These are phyloP conservation scores for Globisporangium canariense DNA, from an alignment of 352 stramenopile genomes.

Conservation along the genomic window DNA sequence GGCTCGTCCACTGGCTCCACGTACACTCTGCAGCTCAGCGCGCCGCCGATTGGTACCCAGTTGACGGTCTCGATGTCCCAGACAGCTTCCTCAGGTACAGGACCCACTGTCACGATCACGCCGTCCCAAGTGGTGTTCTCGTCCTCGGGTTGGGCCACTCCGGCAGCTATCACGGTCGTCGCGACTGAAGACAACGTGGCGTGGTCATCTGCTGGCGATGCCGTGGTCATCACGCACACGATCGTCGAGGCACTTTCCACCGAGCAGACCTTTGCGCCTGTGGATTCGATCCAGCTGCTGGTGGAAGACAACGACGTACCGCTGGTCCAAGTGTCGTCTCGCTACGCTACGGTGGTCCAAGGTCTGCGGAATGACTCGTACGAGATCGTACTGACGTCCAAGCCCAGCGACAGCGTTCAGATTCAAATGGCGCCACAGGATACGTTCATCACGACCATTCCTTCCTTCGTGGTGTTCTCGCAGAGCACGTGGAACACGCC, in stretches of 20 bases:
- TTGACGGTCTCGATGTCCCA: slow-evolving; percentile 7
- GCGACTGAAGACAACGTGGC: slow-evolving; percentile 25
- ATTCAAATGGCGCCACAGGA: slow-evolving; percentile 28
- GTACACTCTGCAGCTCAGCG: slow-evolving; percentile 48
- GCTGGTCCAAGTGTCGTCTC: slow-evolving; percentile 44
- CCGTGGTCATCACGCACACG: slow-evolving; percentile 30
- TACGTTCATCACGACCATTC: slow-evolving; percentile 6
- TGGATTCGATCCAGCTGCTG: slow-evolving; percentile 30
- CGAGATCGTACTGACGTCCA: slow-evolving; percentile 37
- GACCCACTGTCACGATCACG: slow-evolving; percentile 20
- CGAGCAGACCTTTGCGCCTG: slow-evolving; percentile 30
- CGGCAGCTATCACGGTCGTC: slow-evolving; percentile 26
- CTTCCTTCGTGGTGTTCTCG: slow-evolving; percentile 37
- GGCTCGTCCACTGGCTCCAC: slow-evolving; percentile 14
- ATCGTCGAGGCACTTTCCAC: slow-evolving; percentile 29
- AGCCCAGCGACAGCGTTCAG: slow-evolving; percentile 34
- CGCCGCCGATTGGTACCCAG: slow-evolving; percentile 21
- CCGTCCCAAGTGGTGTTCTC: slow-evolving; percentile 39
- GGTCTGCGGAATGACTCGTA: slow-evolving; percentile 50
- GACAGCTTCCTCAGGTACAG: not conserved
- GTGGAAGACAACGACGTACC: slow-evolving; percentile 57
- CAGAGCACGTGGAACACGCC: slow-evolving; percentile 32
- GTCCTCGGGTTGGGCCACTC: slow-evolving; percentile 38
- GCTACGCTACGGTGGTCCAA: slow-evolving; percentile 45
- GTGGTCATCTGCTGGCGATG: slow-evolving; percentile 9